These are phyloP conservation scores for Trichoderma asperelloides DNA, from an alignment of 495 filamentous ascomycete species.

Conservation along the genomic window DNA sequence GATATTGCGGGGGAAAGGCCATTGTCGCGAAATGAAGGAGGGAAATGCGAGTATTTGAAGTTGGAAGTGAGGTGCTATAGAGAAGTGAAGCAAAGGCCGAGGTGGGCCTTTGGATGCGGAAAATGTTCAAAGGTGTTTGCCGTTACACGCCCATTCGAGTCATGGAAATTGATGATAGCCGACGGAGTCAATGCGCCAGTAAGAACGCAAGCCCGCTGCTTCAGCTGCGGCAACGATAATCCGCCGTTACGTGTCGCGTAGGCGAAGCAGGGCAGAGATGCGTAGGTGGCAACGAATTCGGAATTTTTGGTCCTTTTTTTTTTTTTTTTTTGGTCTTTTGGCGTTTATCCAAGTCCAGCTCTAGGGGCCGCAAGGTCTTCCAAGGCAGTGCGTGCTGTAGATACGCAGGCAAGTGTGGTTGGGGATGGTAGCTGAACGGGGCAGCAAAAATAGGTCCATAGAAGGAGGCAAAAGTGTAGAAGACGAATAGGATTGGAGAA, in stretches of 20 bases:
- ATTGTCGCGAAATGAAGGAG: not conserved
- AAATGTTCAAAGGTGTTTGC: not conserved
- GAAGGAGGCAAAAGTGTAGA: not conserved
- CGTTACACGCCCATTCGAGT: conserved; percentile 7
- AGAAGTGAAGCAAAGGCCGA: not conserved
- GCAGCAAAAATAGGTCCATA: not conserved
- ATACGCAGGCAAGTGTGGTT: not conserved
- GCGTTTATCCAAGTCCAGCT: conserved; percentile 1
- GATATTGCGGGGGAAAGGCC: not conserved
- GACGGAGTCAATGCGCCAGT: conserved; percentile 6
- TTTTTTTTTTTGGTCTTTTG: not conserved
- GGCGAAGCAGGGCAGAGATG: not conserved
- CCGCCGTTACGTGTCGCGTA: conserved; percentile 4
- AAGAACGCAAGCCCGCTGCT: not conserved
- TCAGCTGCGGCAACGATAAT: conserved; percentile 2
- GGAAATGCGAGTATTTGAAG: not conserved
- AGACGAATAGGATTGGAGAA: conserved; percentile 5
- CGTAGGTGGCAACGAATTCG: conserved; percentile 1
- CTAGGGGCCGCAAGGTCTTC: not conserved
- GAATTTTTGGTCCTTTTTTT: not conserved
- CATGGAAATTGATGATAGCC: not conserved
- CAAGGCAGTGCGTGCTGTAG: not conserved
- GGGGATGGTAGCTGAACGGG: not conserved
- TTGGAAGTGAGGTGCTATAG: not conserved
- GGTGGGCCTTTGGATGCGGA: not conserved